Conservation (phyloP, 805 yeast genomes). For the Jamesozyma jinghongensis region DNA sequence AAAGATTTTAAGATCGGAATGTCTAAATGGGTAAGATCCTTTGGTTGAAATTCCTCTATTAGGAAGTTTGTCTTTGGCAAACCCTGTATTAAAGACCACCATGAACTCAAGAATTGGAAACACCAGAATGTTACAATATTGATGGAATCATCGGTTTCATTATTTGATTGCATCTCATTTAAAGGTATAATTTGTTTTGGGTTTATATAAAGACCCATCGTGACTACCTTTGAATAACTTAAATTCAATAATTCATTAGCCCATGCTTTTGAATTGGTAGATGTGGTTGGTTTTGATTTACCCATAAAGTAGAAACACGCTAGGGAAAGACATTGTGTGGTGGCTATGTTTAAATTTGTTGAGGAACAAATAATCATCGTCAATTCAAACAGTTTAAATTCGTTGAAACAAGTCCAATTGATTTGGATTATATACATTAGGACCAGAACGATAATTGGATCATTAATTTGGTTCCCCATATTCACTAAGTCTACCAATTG, state of each 20-base stretch:
- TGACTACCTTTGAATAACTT: constrained; percentile 13
- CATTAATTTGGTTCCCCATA: not conserved
- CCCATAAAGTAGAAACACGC: constrained; percentile 24
- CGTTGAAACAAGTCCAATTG: constrained; percentile 24
- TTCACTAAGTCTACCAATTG: constrained; percentile 5
- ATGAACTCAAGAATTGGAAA: constrained; percentile 24
- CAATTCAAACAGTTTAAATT: constrained; percentile 18
- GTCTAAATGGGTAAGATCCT: constrained; percentile 11
- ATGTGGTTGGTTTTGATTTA: not conserved
- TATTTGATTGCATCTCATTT: constrained; percentile 1
- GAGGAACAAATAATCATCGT: constrained; percentile 18
- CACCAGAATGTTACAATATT: constrained; percentile 21
- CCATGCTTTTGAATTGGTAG: not conserved
- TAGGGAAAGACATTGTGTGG: constrained; percentile 18
- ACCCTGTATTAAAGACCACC: constrained; percentile 26
- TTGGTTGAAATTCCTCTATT: constrained; percentile 22
- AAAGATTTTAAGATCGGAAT: constrained; percentile 19
- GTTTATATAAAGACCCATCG: constrained; percentile 20
- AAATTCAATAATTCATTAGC: constrained; percentile 14
- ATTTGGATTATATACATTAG: constrained; percentile 23
- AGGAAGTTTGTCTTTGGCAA: constrained; percentile 22
- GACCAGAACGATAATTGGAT: constrained; percentile 14
- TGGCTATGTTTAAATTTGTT: constrained; percentile 6
- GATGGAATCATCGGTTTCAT: not conserved
- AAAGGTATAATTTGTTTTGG: constrained; percentile 14